phyloP scores from a whole-genome alignment of 352 stramenopile genomes.

The Phytophthora chlamydospora region DNA sequence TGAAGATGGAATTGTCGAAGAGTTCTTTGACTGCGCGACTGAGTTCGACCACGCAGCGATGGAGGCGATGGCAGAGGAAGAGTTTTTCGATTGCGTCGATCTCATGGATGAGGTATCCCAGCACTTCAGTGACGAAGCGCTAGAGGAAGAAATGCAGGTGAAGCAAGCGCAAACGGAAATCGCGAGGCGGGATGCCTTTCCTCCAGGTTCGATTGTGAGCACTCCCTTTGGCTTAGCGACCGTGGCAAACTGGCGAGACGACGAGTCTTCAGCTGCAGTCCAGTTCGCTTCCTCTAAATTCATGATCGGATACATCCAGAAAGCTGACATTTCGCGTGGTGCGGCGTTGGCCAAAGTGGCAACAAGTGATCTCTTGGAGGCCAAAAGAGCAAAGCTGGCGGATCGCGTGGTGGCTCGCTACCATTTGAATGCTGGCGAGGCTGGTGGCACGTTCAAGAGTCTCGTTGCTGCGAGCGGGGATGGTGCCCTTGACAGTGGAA shows the following conservation, averaged over 20 bases:
- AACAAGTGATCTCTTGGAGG: constrained; percentile 51
- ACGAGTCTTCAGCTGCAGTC: constrained; percentile 45
- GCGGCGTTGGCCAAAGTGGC: constrained; percentile 53
- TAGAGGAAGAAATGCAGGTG: constrained; percentile 24
- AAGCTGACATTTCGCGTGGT: constrained; percentile 58
- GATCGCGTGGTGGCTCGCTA: constrained; percentile 70
- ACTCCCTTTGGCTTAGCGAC: constrained; percentile 75
- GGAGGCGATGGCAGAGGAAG: constrained; percentile 78
- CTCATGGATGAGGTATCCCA: constrained; percentile 59
- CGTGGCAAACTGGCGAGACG: constrained; percentile 57
- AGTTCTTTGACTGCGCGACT: constrained; percentile 83
- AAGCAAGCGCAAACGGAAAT: constrained; percentile 17
- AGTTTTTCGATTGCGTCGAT: constrained; percentile 87
- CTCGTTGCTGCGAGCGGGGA: constrained; percentile 71
- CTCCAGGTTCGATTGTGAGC: constrained; percentile 55
- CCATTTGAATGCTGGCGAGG: constrained; percentile 40
- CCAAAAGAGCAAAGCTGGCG: constrained; percentile 57
- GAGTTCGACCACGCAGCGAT: constrained; percentile 61
- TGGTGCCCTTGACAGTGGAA: constrained; percentile 80
- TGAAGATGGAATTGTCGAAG: constrained; percentile 74
- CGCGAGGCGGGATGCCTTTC: constrained; percentile 41
- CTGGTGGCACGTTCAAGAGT: constrained; percentile 45
- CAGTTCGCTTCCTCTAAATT: constrained; percentile 40
- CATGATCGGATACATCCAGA: constrained; percentile 75
- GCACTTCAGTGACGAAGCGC: constrained; percentile 41